Conservation (phyloP, 768 basidiomycete species). For the Boletus subparvulus region DNA sequence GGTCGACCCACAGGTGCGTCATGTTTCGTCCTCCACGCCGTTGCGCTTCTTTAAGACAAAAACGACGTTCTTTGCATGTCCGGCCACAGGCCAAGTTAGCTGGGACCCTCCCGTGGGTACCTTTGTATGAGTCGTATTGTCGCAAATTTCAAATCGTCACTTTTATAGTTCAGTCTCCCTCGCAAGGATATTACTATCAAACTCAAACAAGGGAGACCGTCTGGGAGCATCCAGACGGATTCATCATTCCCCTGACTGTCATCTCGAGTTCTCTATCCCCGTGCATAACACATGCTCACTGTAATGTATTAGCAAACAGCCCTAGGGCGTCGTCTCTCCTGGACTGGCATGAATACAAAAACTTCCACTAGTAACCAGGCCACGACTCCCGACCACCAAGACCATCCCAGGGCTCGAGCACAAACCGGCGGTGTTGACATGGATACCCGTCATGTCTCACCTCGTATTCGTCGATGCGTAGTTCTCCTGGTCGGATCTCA, state of each 20-base stretch:
- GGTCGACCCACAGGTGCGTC: conserved; percentile 81
- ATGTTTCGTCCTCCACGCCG: conserved; percentile 3
- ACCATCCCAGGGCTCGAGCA: conserved; percentile 38
- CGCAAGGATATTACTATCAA: conserved; percentile 87
- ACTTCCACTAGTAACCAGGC: conserved; percentile 8
- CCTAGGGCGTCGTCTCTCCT: conserved; percentile 67
- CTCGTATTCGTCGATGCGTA: conserved; percentile 35
- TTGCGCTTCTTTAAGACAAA: conserved; percentile 40
- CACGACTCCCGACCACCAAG: conserved; percentile 29
- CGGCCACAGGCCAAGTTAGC: conserved; percentile 86
- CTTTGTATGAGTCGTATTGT: conserved; percentile 63
- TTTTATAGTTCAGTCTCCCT: conserved; percentile 57
- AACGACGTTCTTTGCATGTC: conserved; percentile 87
- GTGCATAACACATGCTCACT: conserved; percentile 2
- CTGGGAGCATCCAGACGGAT: conserved; percentile 87
- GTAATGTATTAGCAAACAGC: conserved; percentile 57
- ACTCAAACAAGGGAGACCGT: conserved; percentile 89
- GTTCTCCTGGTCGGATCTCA: conserved; percentile 33
- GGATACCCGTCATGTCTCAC: conserved; percentile 33
- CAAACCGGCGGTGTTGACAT: conserved; percentile 36
- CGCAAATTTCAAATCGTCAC: conserved; percentile 17
- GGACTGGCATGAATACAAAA: conserved; percentile 40
- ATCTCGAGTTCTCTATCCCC: conserved; percentile 36
- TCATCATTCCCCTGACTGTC: conserved; percentile 88
- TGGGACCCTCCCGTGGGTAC: conserved; percentile 92